Base-by-base conservation (phyloP, 768 basidiomycete species). In the Tephrocybe sp. region DNA sequence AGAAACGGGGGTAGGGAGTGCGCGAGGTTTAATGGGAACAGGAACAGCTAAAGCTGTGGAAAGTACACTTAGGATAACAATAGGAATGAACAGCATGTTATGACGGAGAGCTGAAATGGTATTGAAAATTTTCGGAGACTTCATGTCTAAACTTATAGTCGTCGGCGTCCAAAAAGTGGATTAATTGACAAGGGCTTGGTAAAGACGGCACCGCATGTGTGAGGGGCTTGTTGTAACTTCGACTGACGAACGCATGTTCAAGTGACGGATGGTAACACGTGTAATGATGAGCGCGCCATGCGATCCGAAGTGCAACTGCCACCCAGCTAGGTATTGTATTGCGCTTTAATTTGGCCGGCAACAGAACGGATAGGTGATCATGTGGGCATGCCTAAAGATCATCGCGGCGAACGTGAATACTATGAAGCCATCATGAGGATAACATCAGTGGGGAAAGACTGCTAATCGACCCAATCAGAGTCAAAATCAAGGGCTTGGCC, bases 1-100 rank as follows among this genome's bases (percentile, higher is more conserved):
- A 36, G 57, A 55, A 16, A 70, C 63, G 4, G 66, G 65, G 8
- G 65, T 68, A 13, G 71, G 69, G 16, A 70, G 54, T 4, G 68
- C 65, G 16, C 69, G 52, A 31, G 50, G 37, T 15, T 19, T 26
- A 18, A 43, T 30, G 26, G 40, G 32, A 56, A n/a, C 7, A 56
- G 44, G 37, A 24, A 44, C 32, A 1, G 64, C 61, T 12, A 60
- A 45, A 21, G 53, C 53, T 11, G 51, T 36, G 5, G 58, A 47
- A 22, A 56, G 42, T 19, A 50, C 42, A 22, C 53, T 49, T n/a
- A 62, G 39, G 21, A 61, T 27, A 18, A 65, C 35, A 21, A 49
- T 26, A 39, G 39, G 40, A 24, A 22, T 7, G 34, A 56, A 32
- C 26, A 48, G 36, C 57, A 59, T 60, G 50, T 38, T 49, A 30